Evolutionary conservation across 352 stramenopile species (phyloP), one percentile per base, ranked within the genome.

Genomic region (Globisporangium echinulatum): DNA sequence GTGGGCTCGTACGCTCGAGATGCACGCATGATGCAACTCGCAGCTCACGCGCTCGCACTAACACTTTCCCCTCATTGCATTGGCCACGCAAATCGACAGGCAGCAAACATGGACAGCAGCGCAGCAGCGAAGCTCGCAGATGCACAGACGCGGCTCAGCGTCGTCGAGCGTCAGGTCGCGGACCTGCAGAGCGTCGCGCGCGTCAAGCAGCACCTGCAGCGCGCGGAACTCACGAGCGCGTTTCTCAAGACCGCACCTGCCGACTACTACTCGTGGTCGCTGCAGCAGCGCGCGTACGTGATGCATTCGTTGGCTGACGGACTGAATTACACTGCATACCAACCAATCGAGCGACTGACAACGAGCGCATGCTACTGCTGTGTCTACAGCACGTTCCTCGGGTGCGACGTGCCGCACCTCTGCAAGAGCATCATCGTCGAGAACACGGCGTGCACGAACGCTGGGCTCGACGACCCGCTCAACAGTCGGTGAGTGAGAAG

Each of bases 361-460:
- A 15, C 38, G n/a, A 52, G 57, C 62, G 42, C 33, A 14, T 53
- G 38, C 25, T 58, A 36, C 15, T 40, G 40, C 8, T 46, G 40
- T 46, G 13, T 11, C 1, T 33, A 37, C 54, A 92, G 82, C n/a
- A 60, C 68, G 44, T 76, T 92, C 48, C 66, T 96, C 19, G 62
- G 79, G 13, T 92, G 82, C 61, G 59, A 65, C 11, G 68, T 81
- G 33, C 68, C 75, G 46, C 87, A 96, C 54, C 66, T 96, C 38
- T 96, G 87, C 71, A 96, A 96, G 70, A 94, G 82, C 61, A 96
- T 96, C 59, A 82, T 96, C 57, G 82, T 96, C 38, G 83, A 96
- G 62, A 96, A 96, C 69, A 86, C 82, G 52, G 72, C 82, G 56
- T 94, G 77, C 62, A 72, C 75, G 37, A 85, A 85, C 63, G 65